Percentiles rank a stretch among this genome's conserved stretches.
phyloP scores from a whole-genome alignment of 208 protist species.

The Strigomonas culicis region DNA sequence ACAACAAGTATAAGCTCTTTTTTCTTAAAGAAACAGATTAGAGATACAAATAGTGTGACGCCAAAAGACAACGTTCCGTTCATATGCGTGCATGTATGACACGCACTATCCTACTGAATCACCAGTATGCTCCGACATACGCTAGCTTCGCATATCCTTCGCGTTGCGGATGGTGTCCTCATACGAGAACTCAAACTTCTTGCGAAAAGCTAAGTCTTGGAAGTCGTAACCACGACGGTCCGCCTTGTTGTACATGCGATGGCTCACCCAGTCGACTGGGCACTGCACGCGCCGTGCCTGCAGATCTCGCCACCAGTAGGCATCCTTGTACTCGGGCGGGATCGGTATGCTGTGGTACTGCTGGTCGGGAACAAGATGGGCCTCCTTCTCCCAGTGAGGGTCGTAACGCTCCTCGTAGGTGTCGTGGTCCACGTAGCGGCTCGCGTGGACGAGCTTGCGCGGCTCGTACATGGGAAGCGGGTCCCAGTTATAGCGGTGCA shows the following conservation, averaged over 20 bases:
- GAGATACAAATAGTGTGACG: no score
- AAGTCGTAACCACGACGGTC: conserved; percentile 80
- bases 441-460: conserved; percentile 80
- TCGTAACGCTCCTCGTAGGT: conserved; percentile 82
- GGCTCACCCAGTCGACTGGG: conserved; percentile 81
- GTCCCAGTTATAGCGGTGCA: conserved; percentile 89
- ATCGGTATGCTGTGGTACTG: conserved; percentile 73
- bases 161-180: conserved; percentile 82
- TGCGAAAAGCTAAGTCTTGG: conserved; percentile 80
- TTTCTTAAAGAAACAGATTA: neutral
- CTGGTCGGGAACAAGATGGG: conserved; percentile 84
- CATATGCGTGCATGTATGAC: no score
- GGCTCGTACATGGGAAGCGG: conserved; percentile 89
- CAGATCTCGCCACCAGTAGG: conserved; percentile 92
- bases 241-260: conserved; percentile 79
- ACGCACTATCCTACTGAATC: no score
- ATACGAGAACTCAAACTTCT: conserved; percentile 86
- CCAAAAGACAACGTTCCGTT: no score
- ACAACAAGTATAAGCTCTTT: neutral
- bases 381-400: conserved; percentile 69
- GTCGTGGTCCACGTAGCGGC: conserved; percentile 70
- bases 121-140: neutral
- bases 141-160: conserved; percentile 80
- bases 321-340: conserved; percentile 84
- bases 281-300: conserved; percentile 88